These are phyloP conservation scores for Aspergillus avenaceus DNA, from an alignment of 495 filamentous ascomycete species.

Conservation along the genomic window DNA sequence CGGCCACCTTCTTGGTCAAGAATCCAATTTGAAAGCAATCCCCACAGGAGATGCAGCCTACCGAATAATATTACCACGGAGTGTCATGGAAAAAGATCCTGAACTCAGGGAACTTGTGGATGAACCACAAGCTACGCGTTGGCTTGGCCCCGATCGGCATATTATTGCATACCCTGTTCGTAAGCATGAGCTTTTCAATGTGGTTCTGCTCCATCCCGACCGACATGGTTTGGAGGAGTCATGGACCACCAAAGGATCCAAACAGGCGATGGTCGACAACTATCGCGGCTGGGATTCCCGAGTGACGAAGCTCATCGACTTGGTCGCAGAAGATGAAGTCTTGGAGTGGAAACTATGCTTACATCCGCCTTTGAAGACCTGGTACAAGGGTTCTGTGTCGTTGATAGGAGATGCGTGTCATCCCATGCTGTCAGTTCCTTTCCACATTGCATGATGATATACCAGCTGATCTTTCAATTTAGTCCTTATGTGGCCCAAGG, in stretches of 20 bases:
- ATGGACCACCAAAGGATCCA: constrained; percentile 41
- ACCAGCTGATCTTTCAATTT: background rate
- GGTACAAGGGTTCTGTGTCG: constrained; percentile 54
- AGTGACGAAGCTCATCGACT: constrained; percentile 33
- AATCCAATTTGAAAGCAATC: constrained; percentile 21
- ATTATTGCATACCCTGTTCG: constrained; percentile 42
- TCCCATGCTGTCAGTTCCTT: constrained; percentile 49
- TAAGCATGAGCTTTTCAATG: constrained; percentile 40
- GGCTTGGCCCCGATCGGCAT: constrained; percentile 42
- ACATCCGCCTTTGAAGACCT: constrained; percentile 49
- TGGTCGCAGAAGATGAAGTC: constrained; percentile 47
- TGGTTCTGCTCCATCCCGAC: constrained; percentile 41
- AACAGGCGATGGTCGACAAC: constrained; percentile 38
- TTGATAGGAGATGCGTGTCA: constrained; percentile 68
- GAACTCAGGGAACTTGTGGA: constrained; percentile 30
- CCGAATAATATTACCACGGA: constrained; percentile 36
- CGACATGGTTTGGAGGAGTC: constrained; percentile 33
- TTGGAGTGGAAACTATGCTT: constrained; percentile 65
- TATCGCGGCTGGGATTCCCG: constrained; percentile 35
- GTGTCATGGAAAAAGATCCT: constrained; percentile 33
- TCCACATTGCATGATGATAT: background rate
- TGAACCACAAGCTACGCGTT: constrained; percentile 37
- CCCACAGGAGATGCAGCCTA: constrained; percentile 44
- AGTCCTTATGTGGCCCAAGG: constrained; percentile 48
- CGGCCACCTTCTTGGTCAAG: constrained; percentile 23